phyloP scores from a whole-genome alignment of 78 protist species.

The Emiliania huxleyi region DNA sequence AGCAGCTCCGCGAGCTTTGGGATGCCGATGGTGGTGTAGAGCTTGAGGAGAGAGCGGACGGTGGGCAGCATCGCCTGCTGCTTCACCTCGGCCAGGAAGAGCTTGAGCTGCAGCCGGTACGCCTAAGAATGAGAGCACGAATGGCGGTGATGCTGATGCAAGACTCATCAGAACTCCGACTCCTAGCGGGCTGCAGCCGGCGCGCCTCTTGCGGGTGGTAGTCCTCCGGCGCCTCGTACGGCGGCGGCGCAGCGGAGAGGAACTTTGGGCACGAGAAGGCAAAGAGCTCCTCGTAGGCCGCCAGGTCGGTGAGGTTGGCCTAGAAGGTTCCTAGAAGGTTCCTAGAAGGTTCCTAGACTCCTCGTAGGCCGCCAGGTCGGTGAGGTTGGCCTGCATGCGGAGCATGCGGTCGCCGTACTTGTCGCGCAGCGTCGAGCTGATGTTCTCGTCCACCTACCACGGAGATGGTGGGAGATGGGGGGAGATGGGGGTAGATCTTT shows the following conservation, averaged over 20 bases:
- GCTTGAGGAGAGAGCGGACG: constrained; percentile 76
- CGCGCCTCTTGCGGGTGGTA: no score
- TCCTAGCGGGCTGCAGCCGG: no score
- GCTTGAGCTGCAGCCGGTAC: no score
- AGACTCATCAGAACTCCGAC: no score
- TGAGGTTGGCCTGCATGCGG: constrained; percentile 52
- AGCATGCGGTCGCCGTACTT: constrained; percentile 70
- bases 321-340: no score
- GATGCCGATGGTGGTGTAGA: constrained; percentile 77
- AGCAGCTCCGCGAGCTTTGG: constrained; percentile 62
- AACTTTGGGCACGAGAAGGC: constrained; percentile 66
- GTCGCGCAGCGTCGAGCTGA: constrained; percentile 62
- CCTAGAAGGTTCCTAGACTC: no score
- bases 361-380: constrained; percentile 61
- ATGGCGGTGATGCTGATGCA: no score
- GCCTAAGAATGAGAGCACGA: no score
- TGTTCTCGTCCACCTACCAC: constrained; percentile 66
- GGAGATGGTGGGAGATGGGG: no score
- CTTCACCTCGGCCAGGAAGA: constrained; percentile 16
- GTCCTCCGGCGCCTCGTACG: no score
- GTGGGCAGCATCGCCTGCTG: constrained; percentile 58
- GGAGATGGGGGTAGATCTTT: no score
- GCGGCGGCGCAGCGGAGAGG: no score
- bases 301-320: constrained; percentile 54
- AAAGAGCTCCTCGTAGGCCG: constrained; percentile 69